Conservation (phyloP, 352 stramenopile species). For the Pythium grandisporangium region DNA sequence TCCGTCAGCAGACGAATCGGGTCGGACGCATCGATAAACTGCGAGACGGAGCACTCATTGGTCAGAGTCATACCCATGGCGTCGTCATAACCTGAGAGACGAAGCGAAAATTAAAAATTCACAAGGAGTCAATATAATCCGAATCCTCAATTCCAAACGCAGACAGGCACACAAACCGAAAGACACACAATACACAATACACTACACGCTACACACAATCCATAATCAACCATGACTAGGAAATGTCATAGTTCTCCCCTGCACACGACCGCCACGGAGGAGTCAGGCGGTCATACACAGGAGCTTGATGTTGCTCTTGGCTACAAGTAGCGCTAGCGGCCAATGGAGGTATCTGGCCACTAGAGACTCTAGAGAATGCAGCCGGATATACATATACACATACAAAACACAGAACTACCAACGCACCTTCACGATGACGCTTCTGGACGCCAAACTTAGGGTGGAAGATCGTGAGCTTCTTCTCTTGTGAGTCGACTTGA, state of each 20-base stretch:
- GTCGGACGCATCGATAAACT: conserved; percentile 86
- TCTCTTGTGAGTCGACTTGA: conserved; percentile 83
- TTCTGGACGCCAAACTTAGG: conserved; percentile 95
- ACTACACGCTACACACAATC: too few species aligned
- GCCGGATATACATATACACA: conserved; percentile 25
- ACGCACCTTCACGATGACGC: conserved; percentile 88
- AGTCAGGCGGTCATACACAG: conserved; percentile 26
- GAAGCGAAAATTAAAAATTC: conserved; percentile 3
- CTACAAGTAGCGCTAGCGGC: conserved; percentile 84
- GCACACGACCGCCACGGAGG: conserved; percentile 7
- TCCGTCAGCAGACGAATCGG: conserved; percentile 95
- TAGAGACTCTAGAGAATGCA: conserved; percentile 90
- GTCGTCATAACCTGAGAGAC: conserved; percentile 88
- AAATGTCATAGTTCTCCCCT: conserved; percentile 82
- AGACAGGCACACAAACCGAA: not conserved
- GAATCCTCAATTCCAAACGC: too few species aligned
- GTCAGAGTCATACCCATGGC: conserved; percentile 74
- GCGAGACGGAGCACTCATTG: conserved; percentile 74
- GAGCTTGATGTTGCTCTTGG: conserved; percentile 87
- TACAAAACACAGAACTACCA: conserved; percentile 6
- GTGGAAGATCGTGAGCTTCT: conserved; percentile 96
- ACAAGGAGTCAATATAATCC: too few species aligned
- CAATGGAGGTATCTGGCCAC: conserved; percentile 57
- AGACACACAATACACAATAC: conserved; percentile 11
- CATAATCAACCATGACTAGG: not conserved